These are phyloP conservation scores for Vitellaria paradoxa DNA, from an alignment of 179 eudicot genomes.

Conservation along the genomic window DNA sequence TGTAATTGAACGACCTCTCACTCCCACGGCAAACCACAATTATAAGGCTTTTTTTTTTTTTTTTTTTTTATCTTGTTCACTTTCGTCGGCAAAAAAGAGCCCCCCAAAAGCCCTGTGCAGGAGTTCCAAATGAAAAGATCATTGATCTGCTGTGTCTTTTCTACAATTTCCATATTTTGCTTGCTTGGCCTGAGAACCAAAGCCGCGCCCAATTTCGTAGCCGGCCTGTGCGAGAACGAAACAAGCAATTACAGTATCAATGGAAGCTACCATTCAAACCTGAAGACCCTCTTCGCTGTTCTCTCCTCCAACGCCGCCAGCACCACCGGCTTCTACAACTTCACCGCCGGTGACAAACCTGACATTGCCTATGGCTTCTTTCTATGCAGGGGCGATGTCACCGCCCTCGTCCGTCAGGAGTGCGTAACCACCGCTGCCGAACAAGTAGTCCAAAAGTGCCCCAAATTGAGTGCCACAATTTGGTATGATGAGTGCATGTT, in stretches of 20 bases:
- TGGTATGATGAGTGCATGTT: conserved; percentile 34
- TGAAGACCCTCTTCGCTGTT: not conserved
- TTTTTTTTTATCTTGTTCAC: too few species aligned
- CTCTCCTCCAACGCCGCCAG: conserved; percentile 10
- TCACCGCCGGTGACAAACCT: conserved; percentile 17
- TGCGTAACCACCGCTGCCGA: conserved; percentile 24
- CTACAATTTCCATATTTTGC: not conserved
- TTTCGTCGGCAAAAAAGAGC: too few species aligned
- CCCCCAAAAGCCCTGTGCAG: too few species aligned
- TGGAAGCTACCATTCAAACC: conserved; percentile 18
- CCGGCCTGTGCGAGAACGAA: not conserved
- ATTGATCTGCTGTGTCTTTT: too few species aligned
- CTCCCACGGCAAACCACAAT: too few species aligned
- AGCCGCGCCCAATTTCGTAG: not conserved
- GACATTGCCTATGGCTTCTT: conserved; percentile 30
- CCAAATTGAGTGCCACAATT: conserved; percentile 13
- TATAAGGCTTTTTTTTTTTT: too few species aligned
- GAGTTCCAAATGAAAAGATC: too few species aligned
- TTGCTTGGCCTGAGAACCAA: not conserved
- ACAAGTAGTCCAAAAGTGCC: conserved; percentile 12
- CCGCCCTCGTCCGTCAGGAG: conserved; percentile 13
- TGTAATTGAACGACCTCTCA: too few species aligned
- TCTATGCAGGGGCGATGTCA: conserved; percentile 33
- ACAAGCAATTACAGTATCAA: conserved; percentile 3
- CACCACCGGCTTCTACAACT: conserved; percentile 17